Evolutionary conservation across 2,329 filamentous ascomycete species (phyloP), one percentile per base, ranked within the genome.

Genomic region (Venturia oleaginea): DNA sequence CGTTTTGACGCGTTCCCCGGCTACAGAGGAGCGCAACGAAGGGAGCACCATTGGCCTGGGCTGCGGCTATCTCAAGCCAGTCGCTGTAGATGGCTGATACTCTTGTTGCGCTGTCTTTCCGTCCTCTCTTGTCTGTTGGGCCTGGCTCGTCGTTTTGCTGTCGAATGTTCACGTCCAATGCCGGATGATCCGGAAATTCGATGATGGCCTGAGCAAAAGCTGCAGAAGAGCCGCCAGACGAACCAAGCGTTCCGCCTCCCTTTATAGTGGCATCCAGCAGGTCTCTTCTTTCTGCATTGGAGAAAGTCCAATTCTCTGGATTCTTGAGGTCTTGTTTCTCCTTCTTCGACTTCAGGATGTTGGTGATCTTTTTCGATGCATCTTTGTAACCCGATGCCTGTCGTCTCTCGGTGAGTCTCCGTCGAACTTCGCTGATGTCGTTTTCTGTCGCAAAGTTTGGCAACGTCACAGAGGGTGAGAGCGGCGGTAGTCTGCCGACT

Each of bases 1-100:
- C 27, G 37, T 27, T 61, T 42, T 61, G 59, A 40, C 42, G 37
- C 22, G 34, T 24, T 5, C 42, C 42, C 24, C 59, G 59, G 27
- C 59, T 61, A 30, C 37, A 40, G 24, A 61, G 59, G n/a, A 61
- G 59, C 59, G 37, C 37, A n/a, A 61, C 59, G 42, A 42, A 61
- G 1, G 27, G 27, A 24, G 37, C 59, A 13, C 59, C 37, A 42
- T 61, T 40, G 27, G 22, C 34, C 34, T 61, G 59, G 22, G 22
- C 30, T 10, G 59, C 27, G 17, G 37, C 59, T 19, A 24, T 46
- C n/a, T 61, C 37, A 17, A 61, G 59, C 59, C 59, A 61, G 34
- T 46, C 37, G 34, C 59, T 61, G 51, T 57, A 57, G 5, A 34
- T 19, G 30, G 51, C 51, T 6, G 51, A 57, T 2, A 8, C 2